A percentile compares a stretch with the other conserved stretches of the same genome.
These are phyloP conservation scores for Gnaphalium uliginosum DNA, from an alignment of 129 eudicot genomes.

Conservation along the genomic window DNA sequence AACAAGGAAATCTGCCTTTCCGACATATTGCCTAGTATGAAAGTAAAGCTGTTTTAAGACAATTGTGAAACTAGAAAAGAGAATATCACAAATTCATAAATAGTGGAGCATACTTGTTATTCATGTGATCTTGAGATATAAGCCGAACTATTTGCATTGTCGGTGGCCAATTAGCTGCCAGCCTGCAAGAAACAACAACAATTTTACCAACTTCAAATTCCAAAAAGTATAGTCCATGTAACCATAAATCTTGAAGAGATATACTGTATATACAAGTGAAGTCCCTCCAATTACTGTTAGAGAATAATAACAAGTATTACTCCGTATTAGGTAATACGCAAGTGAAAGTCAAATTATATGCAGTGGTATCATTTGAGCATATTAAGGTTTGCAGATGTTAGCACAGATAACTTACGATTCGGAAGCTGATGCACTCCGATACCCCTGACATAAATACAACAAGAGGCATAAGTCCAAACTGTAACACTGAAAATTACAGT, in stretches of 20 bases:
- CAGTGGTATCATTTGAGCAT: constrained; percentile 8
- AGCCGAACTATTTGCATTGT: constrained; percentile 98
- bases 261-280: not conserved
- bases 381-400: constrained; percentile 1
- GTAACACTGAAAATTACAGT: not conserved
- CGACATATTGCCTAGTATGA: constrained; percentile 81
- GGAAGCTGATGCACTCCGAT: constrained; percentile 90
- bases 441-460: constrained; percentile 63
- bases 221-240: not conserved
- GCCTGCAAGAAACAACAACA: constrained; percentile 45
- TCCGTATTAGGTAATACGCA: not conserved
- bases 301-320: not conserved
- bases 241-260: not conserved
- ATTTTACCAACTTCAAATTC: not conserved
- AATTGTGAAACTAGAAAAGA: not conserved
- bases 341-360: not conserved
- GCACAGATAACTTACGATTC: constrained; percentile 69
- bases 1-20: constrained; percentile 95
- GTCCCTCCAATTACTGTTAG: not conserved
- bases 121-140: constrained; percentile 99
- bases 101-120: constrained; percentile 72
- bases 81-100: not conserved
- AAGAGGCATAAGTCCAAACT: constrained; percentile 22
- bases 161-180: constrained; percentile 97
- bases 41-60: constrained; percentile 5